These are phyloP conservation scores for Triangularia verruculosa DNA, from an alignment of 2,329 filamentous ascomycete genomes.

Conservation along the genomic window DNA sequence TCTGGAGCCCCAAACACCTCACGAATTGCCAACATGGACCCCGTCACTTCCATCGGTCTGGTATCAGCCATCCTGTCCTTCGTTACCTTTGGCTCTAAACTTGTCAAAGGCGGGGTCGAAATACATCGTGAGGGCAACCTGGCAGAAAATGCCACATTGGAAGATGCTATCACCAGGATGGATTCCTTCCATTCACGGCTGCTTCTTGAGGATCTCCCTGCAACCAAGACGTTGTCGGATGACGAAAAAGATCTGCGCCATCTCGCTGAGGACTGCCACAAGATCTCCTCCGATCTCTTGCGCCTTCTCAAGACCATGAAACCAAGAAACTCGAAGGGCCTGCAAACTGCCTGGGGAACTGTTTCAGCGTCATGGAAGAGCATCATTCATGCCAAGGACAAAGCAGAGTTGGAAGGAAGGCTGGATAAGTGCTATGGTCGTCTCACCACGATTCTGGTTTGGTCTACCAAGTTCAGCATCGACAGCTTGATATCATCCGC, in stretches of 20 bases:
- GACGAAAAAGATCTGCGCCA: not conserved
- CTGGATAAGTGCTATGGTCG: conserved; percentile 2
- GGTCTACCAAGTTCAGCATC: not conserved
- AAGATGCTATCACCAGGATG: conserved; percentile 3
- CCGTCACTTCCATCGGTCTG: not conserved
- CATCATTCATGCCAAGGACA: not conserved
- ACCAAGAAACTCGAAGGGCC: not conserved
- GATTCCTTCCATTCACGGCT: conserved; percentile 2
- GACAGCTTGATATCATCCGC: not conserved
- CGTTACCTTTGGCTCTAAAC: not conserved
- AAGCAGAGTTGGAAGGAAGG: not conserved
- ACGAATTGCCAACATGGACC: not conserved
- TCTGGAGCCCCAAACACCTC: no score
- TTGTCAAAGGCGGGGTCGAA: conserved; percentile 1
- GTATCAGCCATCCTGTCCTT: conserved; percentile 4
- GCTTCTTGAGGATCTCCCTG: not conserved
- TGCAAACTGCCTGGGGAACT: not conserved
- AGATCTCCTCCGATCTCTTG: not conserved
- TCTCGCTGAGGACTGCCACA: not conserved
- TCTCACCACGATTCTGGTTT: not conserved
- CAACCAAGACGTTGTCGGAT: not conserved
- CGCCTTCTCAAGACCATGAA: not conserved
- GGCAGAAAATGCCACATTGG: conserved; percentile 1
- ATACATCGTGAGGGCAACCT: not conserved
- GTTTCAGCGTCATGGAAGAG: not conserved